phyloP scores from a whole-genome alignment of 257 asterid species.

The Lavandula angustifolia region DNA sequence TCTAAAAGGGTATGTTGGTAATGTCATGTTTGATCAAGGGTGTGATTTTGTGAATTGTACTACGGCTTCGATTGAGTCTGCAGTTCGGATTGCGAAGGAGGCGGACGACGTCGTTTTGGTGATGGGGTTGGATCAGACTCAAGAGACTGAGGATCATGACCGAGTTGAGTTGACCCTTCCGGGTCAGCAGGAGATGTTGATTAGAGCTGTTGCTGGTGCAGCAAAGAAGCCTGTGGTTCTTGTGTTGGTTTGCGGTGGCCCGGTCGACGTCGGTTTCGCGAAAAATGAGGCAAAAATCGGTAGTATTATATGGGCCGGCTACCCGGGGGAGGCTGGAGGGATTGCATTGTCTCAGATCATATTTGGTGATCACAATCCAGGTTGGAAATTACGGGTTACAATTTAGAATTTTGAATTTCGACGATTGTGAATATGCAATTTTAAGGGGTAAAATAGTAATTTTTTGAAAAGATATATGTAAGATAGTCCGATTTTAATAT shows the following conservation, averaged over 20 bases:
- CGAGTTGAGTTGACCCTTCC: slow-evolving; percentile 66
- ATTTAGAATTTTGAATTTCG: too few species aligned
- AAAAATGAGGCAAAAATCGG: slow-evolving; percentile 58
- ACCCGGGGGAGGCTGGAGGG: slow-evolving; percentile 95
- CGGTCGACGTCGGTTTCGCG: slow-evolving; percentile 69
- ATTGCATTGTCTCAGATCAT: slow-evolving; percentile 63
- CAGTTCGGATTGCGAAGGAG: slow-evolving; percentile 44
- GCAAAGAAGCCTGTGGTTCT: slow-evolving; percentile 68
- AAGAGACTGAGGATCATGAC: slow-evolving; percentile 64
- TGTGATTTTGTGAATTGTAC: slow-evolving; percentile 58
- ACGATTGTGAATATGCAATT: too few species aligned
- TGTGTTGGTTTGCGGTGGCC: slow-evolving; percentile 73
- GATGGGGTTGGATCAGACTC: slow-evolving; percentile 75
- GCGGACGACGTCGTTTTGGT: slow-evolving; percentile 72
- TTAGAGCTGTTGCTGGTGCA: slow-evolving; percentile 58
- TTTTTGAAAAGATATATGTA: too few species aligned
- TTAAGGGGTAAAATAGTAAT: too few species aligned
- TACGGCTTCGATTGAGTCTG: slow-evolving; percentile 42
- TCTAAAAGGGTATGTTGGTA: slow-evolving; percentile 43
- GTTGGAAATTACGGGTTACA: slow-evolving; percentile 30
- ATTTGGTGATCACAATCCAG: slow-evolving; percentile 83
- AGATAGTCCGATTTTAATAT: too few species aligned
- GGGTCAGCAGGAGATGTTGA: slow-evolving; percentile 64
- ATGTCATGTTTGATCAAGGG: slow-evolving; percentile 43
- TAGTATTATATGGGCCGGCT: slow-evolving; percentile 84